These are phyloP conservation scores for Aspergillus affinis DNA, from an alignment of 495 filamentous ascomycete species.

Conservation along the genomic window DNA sequence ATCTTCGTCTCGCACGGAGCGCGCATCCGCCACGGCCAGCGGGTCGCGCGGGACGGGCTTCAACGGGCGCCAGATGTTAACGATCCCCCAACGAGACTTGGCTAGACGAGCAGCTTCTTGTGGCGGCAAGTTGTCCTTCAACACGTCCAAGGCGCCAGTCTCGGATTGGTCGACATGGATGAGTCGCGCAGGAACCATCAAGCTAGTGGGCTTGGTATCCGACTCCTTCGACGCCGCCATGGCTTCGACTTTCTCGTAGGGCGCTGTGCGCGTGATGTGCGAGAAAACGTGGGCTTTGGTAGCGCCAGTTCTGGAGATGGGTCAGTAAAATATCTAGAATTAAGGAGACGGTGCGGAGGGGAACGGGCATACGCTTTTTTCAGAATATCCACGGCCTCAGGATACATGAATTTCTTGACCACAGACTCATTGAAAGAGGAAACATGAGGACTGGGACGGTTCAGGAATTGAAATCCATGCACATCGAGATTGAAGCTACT, in stretches of 20 bases:
- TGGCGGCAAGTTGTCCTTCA: background rate
- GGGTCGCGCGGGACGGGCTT: conserved; percentile 7
- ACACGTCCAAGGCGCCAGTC: background rate
- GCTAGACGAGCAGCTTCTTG: background rate
- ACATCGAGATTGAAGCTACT: background rate
- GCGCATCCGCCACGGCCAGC: conserved; percentile 4
- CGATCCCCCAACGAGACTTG: conserved; percentile 1
- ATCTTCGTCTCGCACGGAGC: conserved; percentile 1
- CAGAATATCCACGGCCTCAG: conserved; percentile 3
- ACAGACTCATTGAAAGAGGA: background rate
- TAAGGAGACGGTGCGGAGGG: background rate
- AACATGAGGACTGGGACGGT: background rate
- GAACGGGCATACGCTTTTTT: background rate
- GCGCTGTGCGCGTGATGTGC: background rate
- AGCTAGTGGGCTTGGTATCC: background rate
- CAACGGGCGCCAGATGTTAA: conserved; percentile 9
- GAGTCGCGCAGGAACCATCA: background rate
- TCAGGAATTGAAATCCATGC: conserved; percentile 7
- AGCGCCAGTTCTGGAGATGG: background rate
- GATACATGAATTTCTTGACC: background rate
- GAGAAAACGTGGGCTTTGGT: conserved; percentile 3
- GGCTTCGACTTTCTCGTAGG: background rate
- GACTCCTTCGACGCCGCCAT: background rate
- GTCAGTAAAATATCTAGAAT: background rate
- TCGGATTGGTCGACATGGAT: conserved; percentile 9